A percentile compares a stretch with the other conserved stretches of the same genome.
Evolutionary conservation across 805 yeast species (phyloP).

Genomic region (Candida awuae): DNA sequence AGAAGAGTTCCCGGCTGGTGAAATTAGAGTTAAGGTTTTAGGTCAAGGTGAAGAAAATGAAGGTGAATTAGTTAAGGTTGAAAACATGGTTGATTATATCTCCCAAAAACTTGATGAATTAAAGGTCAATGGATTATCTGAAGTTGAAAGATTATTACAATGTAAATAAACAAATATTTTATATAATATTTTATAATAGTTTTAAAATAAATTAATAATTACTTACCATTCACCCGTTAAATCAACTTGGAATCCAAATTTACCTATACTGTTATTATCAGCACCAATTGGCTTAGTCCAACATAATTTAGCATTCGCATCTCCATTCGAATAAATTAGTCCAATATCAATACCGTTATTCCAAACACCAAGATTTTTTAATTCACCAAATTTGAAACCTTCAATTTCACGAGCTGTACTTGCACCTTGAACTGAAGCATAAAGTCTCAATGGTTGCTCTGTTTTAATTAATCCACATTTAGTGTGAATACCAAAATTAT

Average conservation of each 20-base stretch:
- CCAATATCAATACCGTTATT: slow-evolving; percentile 14
- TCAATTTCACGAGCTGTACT: slow-evolving; percentile 4
- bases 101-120: slow-evolving; percentile 29
- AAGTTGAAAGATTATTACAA: slow-evolving; percentile 53
- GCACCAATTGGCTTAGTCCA: slow-evolving; percentile 5
- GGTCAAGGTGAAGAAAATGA: slow-evolving; percentile 77
- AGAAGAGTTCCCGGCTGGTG: slow-evolving; percentile 79
- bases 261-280: slow-evolving; percentile 1
- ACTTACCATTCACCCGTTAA: slow-evolving; percentile 13
- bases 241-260: slow-evolving; percentile 14
- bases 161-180: slow-evolving; percentile 1
- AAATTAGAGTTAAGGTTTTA: slow-evolving; percentile 75
- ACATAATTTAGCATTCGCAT: slow-evolving; percentile 11
- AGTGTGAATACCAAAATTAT: slow-evolving; percentile 9
- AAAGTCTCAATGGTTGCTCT: slow-evolving; percentile 12
- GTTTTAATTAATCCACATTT: slow-evolving; percentile 7
- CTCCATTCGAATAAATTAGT: slow-evolving; percentile 10
- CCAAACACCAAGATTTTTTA: not conserved
- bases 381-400: slow-evolving; percentile 1
- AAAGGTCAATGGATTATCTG: slow-evolving; percentile 50
- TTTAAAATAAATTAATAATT: not conserved
- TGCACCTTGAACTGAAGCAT: slow-evolving; percentile 10
- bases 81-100: slow-evolving; percentile 47
- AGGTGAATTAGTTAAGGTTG: slow-evolving; percentile 68
- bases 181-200: not conserved